Percentiles rank a stretch among this genome's conserved stretches.
These are phyloP conservation scores for Cladochytrium tenue DNA, from an alignment of 371 early-diverging fungal species.

Conservation along the genomic window DNA sequence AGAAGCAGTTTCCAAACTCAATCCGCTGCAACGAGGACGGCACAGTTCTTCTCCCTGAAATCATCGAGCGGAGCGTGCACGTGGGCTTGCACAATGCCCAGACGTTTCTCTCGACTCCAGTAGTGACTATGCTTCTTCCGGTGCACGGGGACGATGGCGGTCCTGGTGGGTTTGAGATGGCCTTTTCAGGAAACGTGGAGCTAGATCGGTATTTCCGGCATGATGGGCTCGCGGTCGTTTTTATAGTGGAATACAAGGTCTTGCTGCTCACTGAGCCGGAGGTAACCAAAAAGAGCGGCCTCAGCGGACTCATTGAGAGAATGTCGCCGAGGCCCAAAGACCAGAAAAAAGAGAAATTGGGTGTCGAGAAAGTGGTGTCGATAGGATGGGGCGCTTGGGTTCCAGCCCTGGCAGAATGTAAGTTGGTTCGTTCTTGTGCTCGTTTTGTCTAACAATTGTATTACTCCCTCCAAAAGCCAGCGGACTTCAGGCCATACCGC, in stretches of 20 bases:
- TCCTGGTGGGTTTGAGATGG: constrained; percentile 28
- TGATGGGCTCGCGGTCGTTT: constrained; percentile 30
- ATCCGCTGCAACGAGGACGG: constrained; percentile 18
- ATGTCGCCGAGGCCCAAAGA: neutral
- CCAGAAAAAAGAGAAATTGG: constrained; percentile 16
- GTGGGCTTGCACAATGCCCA: constrained; percentile 49
- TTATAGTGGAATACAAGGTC: constrained; percentile 43
- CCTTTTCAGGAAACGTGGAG: constrained; percentile 37
- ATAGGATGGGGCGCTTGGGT: constrained; percentile 40
- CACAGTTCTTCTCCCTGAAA: constrained; percentile 23
- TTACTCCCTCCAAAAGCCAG: neutral
- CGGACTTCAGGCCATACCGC: constrained; percentile 13
- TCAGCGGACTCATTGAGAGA: constrained; percentile 24
- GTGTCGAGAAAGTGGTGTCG: constrained; percentile 34
- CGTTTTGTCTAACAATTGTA: neutral
- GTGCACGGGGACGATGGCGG: constrained; percentile 17
- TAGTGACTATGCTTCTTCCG: constrained; percentile 27
- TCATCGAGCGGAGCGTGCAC: constrained; percentile 45
- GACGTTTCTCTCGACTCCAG: constrained; percentile 36
- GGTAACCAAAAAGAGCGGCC: constrained; percentile 20
- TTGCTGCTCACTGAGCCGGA: constrained; percentile 22
- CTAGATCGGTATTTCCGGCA: constrained; percentile 29
- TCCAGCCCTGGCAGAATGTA: constrained; percentile 16
- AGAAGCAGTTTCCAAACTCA: constrained; percentile 22
- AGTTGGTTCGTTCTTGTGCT: neutral